Conservation (phyloP, 192 early-diverging fungal species). For the Geosiphon pyriformis region DNA sequence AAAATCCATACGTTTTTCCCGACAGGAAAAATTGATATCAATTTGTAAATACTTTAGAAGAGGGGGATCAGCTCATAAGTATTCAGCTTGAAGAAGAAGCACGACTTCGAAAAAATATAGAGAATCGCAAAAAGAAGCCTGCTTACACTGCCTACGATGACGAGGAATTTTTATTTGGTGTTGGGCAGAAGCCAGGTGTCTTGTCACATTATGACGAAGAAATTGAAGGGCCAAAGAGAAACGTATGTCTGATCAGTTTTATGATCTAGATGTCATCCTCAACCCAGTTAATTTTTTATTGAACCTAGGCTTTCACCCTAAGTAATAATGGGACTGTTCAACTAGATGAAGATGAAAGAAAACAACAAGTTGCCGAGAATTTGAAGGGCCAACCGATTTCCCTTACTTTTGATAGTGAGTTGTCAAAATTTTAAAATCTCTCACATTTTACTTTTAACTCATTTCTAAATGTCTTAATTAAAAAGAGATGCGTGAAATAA, state of each 20-base stretch:
- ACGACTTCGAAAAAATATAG: conserved; percentile 60
- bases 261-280: background rate
- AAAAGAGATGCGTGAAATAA: conserved; percentile 57
- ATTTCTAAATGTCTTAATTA: background rate
- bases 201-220: conserved; percentile 82
- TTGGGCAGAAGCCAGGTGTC: conserved; percentile 25
- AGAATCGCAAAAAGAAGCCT: conserved; percentile 64
- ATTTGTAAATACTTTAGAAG: conserved; percentile 34
- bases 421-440: background rate
- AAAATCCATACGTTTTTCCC: background rate
- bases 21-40: background rate
- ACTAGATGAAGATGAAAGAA: conserved; percentile 20
- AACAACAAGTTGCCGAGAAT: conserved; percentile 38
- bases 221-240: conserved; percentile 33
- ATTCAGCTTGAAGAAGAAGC: conserved; percentile 63
- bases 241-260: conserved; percentile 1
- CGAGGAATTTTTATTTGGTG: conserved; percentile 50
- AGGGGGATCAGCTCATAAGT: conserved; percentile 71
- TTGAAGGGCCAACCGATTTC: conserved; percentile 46
- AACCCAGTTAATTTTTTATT: conserved; percentile 6
- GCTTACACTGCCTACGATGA: conserved; percentile 73
- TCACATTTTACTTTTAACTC: background rate
- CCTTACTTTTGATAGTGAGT: conserved; percentile 48
- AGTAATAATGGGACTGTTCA: conserved; percentile 44
- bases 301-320: conserved; percentile 47